Base-by-base conservation (phyloP, 2,329 filamentous ascomycete genomes). In the Xylaria sp. region DNA sequence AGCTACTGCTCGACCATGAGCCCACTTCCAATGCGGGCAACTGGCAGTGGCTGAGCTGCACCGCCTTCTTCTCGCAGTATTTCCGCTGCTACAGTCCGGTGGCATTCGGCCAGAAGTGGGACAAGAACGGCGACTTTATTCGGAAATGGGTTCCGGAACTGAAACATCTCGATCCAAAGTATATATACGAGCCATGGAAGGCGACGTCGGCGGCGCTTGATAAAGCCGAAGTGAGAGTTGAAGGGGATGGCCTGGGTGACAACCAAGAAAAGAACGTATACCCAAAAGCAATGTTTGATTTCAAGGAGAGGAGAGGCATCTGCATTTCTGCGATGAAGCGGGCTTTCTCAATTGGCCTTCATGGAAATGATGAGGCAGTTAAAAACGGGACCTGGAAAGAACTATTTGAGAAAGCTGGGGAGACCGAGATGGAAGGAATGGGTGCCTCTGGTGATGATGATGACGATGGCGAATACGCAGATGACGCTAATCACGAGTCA, bases 171-270 rank as follows among this genome's bases (percentile, higher is more conserved):
- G 84, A 89, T 14, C 85, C 85, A 61, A 93, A 91, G 78, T 93
- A 87, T 74, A 93, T 94, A 36, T 94, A 93, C 72, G 92, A 94
- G 82, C 92, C 92, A 5, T 92, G 91, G 89, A 93, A 90, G 75
- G 90, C 91, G 50, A 89, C 89, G 1, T 84, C 90, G 47, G 80
- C 79, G 21, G 91, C 93, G 65, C 89, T 93, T 81, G 91, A 88
- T 77, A 88, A 85, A 74, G 92, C 91, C 65, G 87, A 89, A 0
- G 90, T 92, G 60, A 73, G 65, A 19, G 81, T 91, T 48, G 83
- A 82, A 50, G 87, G 86, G 0, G 83, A 88, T 71, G 83, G 82
- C 12, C 76, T 83, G 32, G 76, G 75, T 6, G 79, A 80, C 39
- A 50, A 17, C 21, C 73, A 77, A 39, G 80, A 83, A 3, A 80